These are phyloP conservation scores for Thielaviopsis populi DNA, from an alignment of 2,329 filamentous ascomycete species.

Conservation along the genomic window DNA sequence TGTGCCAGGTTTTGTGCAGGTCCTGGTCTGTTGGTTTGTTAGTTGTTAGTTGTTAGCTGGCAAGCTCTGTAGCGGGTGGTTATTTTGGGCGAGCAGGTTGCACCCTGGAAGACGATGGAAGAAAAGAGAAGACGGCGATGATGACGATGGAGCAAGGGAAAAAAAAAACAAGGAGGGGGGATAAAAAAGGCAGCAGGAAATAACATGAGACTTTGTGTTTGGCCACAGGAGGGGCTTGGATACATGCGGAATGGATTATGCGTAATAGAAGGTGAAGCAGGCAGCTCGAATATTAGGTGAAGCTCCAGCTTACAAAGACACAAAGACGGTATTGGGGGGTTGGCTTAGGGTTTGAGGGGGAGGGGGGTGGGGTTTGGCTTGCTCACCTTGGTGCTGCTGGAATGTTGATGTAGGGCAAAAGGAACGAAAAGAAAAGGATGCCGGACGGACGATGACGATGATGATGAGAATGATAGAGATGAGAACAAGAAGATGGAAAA, in stretches of 20 bases:
- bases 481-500: neutral
- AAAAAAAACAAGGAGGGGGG: neutral
- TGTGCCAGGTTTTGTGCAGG: slow-evolving; percentile 4
- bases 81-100: neutral
- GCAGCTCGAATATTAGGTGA: too few relatives aligned
- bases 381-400: neutral
- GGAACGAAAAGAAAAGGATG: neutral
- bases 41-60: slow-evolving; percentile 13
- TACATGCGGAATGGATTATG: neutral
- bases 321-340: too few relatives aligned
- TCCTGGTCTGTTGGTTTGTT: too few relatives aligned
- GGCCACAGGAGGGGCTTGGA: neutral
- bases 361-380: neutral
- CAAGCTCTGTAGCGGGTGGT: slow-evolving; percentile 1
- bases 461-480: neutral
- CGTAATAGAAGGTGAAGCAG: neutral
- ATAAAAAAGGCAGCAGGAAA: neutral
- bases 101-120: slow-evolving; percentile 6
- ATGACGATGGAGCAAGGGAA: neutral
- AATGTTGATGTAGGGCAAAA: neutral
- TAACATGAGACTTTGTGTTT: neutral
- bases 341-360: neutral
- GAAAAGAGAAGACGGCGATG: neutral
- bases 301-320: neutral
- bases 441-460: too few relatives aligned